Base-by-base conservation (phyloP, 495 filamentous ascomycete species). In the Wilcoxina mikolae region DNA sequence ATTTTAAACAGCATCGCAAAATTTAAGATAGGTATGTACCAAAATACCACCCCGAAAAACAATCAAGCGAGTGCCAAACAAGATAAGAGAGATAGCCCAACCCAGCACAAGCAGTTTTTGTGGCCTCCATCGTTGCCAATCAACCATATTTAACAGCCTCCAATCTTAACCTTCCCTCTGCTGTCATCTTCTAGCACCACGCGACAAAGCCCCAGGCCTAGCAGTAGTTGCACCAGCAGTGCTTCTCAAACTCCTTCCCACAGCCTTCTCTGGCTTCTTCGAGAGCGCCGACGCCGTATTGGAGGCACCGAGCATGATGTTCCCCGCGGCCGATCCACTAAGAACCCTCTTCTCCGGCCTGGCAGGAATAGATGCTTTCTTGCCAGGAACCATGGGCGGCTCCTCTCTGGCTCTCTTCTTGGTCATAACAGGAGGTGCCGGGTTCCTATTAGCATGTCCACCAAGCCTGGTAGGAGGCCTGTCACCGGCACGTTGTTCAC, bases 391-490 rank as follows among this genome's bases (percentile, higher is more conserved):
- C 12, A 53, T 41, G 10, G 60, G 53, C 22, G 60, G 56, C 28
- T 64, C 61, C 11, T 64, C 61, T 22, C 61, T 53, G 38, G 47
- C 48, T 29, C 61, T 50, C 39, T 65, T 65, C 53, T 59, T 65
- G 18, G 52, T n/a, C n/a, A n/a, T 53, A 50, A 56, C 23, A 29
- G 42, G 22, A 10, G 22, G 42, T 45, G 10, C 39, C 26, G 56
- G 44, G 25, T 9, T 42, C 39, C 22, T 44, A 43, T 3, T 24
- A n/a, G 10, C 52, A 44, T 43, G 42, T 33, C 27, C 35, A 48
- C 17, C 47, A 48, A 59, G 50, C 15, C 52, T 54, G 12, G 35
- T 54, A 4, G 22, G 23, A 26, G 52, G 39, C 28, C 46, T 51
- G 22, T 39, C 53, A 43, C 25, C 25, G 23, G 5, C 7, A 45